Evolutionary conservation across 805 yeast species (phyloP), one percentile per base, ranked within the genome.

Genomic region (Kuraishia cidri): DNA sequence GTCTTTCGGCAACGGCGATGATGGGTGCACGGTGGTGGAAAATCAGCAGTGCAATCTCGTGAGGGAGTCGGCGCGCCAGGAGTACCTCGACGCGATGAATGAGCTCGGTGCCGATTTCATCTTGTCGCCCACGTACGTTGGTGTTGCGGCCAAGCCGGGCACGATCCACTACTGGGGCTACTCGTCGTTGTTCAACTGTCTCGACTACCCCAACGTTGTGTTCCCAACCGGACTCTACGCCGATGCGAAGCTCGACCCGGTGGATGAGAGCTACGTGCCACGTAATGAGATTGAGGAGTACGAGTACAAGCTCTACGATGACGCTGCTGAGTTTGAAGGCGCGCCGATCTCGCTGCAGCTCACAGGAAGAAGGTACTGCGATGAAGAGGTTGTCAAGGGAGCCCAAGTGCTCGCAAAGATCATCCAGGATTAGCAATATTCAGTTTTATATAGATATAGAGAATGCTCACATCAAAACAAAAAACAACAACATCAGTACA

Each of bases 131-230:
- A 62, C 74, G 6, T 75, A 76, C 51, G 68, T 65, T 34, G 74
- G 74, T 35, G 81, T 76, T 28, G 84, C 88, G 13, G 79, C 85
- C 28, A 62, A 64, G 34, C 76, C 78, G 4, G 74, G 68, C 32
- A 64, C 65, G 15, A 59, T 74, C 8, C 68, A 69, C 45, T 78
- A 77, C 54, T 83, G 92, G 88, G 81, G 88, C 3, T 83, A 83
- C 62, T 80, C 90, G 5, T 59, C 86, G 2, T 64, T 79, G 40
- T 83, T 75, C 72, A 82, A 82, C 56, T 48, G 81, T 37, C 54
- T 80, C 40, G 94, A 83, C 52, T 64, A 73, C 47, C 87, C 94
- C 26, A 72, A 77, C 25, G 70, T 78, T 38, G 64, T 67, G 2
- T 61, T 74, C 56, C 86, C 81, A 45, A 68, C 84, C 4, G 75